Evolutionary conservation across 768 basidiomycete species (phyloP).

Genomic region (Cystobasidium onofrii): DNA sequence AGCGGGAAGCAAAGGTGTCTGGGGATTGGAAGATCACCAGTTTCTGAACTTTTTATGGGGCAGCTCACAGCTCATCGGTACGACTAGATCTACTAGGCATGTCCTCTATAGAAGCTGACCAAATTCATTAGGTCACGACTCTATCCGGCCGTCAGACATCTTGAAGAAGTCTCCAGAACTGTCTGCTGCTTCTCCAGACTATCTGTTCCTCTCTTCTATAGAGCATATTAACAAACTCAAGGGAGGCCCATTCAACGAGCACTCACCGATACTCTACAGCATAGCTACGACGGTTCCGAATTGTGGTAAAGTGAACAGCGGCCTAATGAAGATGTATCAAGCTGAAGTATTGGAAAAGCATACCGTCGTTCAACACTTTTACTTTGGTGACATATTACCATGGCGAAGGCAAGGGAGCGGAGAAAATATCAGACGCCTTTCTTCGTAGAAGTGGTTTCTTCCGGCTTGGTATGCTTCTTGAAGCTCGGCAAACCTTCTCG

Average conservation of each 20-base stretch:
- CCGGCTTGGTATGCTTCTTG: background rate
- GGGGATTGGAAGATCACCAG: slow-evolving; percentile 59
- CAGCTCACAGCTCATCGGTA: slow-evolving; percentile 64
- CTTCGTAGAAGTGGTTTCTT: background rate
- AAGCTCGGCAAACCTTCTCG: slow-evolving; percentile 34
- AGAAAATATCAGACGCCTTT: background rate
- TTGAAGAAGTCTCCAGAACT: slow-evolving; percentile 50
- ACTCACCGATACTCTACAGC: slow-evolving; percentile 78
- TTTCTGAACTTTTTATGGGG: slow-evolving; percentile 83
- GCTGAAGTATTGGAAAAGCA: slow-evolving; percentile 87
- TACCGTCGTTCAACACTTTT: slow-evolving; percentile 92
- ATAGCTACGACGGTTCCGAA: slow-evolving; percentile 80
- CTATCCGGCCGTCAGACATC: slow-evolving; percentile 43
- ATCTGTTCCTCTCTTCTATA: slow-evolving; percentile 72
- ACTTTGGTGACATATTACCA: slow-evolving; percentile 65
- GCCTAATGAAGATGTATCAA: slow-evolving; percentile 94
- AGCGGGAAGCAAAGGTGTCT: slow-evolving; percentile 94
- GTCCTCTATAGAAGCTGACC: slow-evolving; percentile 32
- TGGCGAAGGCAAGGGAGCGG: slow-evolving; percentile 32
- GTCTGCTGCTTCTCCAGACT: slow-evolving; percentile 53
- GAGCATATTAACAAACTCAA: slow-evolving; percentile 71
- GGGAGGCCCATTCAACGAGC: slow-evolving; percentile 79
- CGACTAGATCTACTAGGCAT: background rate
- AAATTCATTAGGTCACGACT: slow-evolving; percentile 33
- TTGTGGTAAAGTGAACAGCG: slow-evolving; percentile 83